These are phyloP conservation scores for Neurospora sp. DNA, from an alignment of 495 filamentous ascomycete species.

Conservation along the genomic window DNA sequence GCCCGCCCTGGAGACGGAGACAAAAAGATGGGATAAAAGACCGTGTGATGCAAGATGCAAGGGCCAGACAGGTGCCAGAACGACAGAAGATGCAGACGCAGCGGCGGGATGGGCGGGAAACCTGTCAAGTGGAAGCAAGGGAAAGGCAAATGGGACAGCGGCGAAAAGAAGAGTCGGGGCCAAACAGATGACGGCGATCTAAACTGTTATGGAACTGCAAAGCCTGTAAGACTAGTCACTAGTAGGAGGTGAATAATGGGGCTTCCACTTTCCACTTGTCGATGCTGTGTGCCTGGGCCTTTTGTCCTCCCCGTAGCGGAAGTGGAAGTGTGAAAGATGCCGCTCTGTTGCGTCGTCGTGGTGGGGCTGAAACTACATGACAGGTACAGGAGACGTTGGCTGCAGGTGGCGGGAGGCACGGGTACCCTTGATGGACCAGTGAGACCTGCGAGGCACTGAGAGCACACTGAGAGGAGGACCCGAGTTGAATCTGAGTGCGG, in stretches of 20 bases:
- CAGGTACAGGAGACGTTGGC: conserved; percentile 12
- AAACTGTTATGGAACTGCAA: background rate
- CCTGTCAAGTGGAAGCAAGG: background rate
- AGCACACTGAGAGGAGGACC: background rate
- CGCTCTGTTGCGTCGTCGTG: background rate
- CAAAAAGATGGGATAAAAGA: background rate
- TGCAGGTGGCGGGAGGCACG: conserved; percentile 11
- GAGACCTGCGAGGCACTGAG: background rate
- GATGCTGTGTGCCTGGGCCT: background rate
- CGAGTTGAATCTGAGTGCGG: background rate
- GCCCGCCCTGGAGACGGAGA: background rate
- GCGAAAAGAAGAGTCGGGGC: background rate
- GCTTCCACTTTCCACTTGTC: background rate
- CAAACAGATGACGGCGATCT: background rate
- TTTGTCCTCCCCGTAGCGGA: background rate
- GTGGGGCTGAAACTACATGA: conserved; percentile 19
- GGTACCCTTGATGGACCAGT: conserved; percentile 2
- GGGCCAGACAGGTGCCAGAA: background rate
- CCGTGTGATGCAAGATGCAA: background rate
- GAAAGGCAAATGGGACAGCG: background rate
- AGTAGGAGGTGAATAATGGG: background rate
- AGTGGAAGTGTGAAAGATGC: background rate
- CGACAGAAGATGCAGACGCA: background rate
- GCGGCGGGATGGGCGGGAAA: background rate
- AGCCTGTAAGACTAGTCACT: background rate